Percentiles rank a stretch among this genome's conserved stretches.
Conservation (phyloP, 805 yeast genomes). For the Candida methanosorbosa region DNA sequence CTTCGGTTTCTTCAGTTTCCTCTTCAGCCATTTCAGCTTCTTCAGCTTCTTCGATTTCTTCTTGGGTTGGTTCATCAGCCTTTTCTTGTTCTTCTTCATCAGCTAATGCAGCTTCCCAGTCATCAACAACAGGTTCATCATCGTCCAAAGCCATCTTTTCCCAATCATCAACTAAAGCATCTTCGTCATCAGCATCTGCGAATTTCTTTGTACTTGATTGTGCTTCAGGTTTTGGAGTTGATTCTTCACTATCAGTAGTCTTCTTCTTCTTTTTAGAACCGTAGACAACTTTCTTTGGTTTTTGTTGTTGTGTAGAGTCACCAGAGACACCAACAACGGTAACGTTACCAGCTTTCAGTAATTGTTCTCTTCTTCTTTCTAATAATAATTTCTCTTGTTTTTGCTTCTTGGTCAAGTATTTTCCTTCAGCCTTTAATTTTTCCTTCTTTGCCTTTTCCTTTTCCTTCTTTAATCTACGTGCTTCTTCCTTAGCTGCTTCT, state of each 20-base stretch:
- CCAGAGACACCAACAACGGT: slow-evolving; percentile 63
- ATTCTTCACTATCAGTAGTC: slow-evolving; percentile 22
- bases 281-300: slow-evolving; percentile 63
- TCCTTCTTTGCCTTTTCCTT: slow-evolving; percentile 77
- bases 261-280: slow-evolving; percentile 54
- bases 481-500: slow-evolving; percentile 56
- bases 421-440: slow-evolving; percentile 93
- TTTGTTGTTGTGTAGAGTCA: slow-evolving; percentile 25
- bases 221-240: slow-evolving; percentile 9
- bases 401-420: slow-evolving; percentile 87
- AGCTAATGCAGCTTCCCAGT: slow-evolving; percentile 36
- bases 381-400: slow-evolving; percentile 80
- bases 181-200: slow-evolving; percentile 47
- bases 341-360: slow-evolving; percentile 66
- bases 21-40: slow-evolving; percentile 12
- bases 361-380: slow-evolving; percentile 84
- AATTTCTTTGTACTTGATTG: slow-evolving; percentile 9
- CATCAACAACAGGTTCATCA: slow-evolving; percentile 47
- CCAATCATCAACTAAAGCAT: slow-evolving; percentile 77
- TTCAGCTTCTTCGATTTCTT: slow-evolving; percentile 20
- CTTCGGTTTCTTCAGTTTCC: slow-evolving; percentile 23
- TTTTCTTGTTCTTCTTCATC: slow-evolving; percentile 26
- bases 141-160: slow-evolving; percentile 60
- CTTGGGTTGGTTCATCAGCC: slow-evolving; percentile 24
- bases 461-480: slow-evolving; percentile 66